Conservation (phyloP, 2,329 filamentous ascomycete species). For the Hypoxylon rubiginosum region DNA sequence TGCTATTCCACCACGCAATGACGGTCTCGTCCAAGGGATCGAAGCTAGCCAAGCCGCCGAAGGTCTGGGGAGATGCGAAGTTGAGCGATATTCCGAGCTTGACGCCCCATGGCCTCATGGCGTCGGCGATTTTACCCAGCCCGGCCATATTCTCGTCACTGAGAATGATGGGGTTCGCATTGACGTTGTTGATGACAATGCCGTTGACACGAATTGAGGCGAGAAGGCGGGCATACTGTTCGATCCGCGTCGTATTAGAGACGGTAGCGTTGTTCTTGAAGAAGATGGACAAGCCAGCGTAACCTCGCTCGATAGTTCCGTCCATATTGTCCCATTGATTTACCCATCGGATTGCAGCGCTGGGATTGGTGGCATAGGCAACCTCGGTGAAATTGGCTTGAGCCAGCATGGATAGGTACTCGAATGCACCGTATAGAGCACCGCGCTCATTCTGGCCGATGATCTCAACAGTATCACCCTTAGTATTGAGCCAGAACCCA, state of each 20-base stretch:
- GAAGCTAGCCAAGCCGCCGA: slow-evolving; percentile 71
- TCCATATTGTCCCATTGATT: slow-evolving; percentile 82
- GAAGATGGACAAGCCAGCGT: slow-evolving; percentile 77
- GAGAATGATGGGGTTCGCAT: slow-evolving; percentile 72
- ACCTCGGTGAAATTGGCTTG: slow-evolving; percentile 60
- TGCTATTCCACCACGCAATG: slow-evolving; percentile 72
- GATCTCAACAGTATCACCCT: slow-evolving; percentile 65
- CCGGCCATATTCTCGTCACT: slow-evolving; percentile 71
- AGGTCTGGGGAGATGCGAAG: slow-evolving; percentile 72
- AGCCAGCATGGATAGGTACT: slow-evolving; percentile 73
- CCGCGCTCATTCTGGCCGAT: slow-evolving; percentile 76
- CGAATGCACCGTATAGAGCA: slow-evolving; percentile 76
- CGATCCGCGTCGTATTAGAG: slow-evolving; percentile 70
- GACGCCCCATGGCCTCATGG: slow-evolving; percentile 76
- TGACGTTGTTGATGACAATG: slow-evolving; percentile 79
- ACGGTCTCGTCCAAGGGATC: slow-evolving; percentile 74
- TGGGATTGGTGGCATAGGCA: slow-evolving; percentile 65
- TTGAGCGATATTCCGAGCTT: slow-evolving; percentile 75
- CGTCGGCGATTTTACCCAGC: slow-evolving; percentile 72
- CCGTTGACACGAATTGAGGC: slow-evolving; percentile 77
- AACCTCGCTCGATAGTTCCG: slow-evolving; percentile 76
- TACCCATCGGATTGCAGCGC: slow-evolving; percentile 71
- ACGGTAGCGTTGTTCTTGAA: slow-evolving; percentile 69
- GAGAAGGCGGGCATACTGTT: slow-evolving; percentile 74
- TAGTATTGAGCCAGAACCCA: slow-evolving; percentile 71